Evolutionary conservation across 805 yeast genomes (phyloP).

Genomic region (Kurtzmaniella cleridarum): DNA sequence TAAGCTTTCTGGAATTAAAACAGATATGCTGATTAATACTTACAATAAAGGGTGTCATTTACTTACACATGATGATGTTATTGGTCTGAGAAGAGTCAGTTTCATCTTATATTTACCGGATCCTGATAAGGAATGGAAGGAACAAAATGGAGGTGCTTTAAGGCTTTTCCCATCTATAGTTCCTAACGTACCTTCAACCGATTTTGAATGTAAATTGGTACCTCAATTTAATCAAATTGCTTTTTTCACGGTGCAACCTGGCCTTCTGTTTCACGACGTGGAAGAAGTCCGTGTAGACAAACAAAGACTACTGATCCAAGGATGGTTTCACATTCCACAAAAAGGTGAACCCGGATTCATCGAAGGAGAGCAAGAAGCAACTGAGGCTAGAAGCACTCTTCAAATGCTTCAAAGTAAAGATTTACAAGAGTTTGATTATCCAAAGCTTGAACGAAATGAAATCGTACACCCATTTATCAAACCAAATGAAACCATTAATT

Average conservation of each 20-base stretch:
- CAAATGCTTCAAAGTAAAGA: conserved; percentile 75
- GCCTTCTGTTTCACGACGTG: conserved; percentile 94
- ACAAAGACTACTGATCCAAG: conserved; percentile 89
- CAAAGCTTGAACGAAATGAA: conserved; percentile 50
- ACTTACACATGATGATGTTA: conserved; percentile 94
- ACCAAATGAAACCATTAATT: no score
- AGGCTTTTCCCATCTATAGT: conserved; percentile 80
- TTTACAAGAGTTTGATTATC: conserved; percentile 75
- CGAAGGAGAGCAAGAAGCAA: conserved; percentile 75
- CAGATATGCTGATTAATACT: conserved; percentile 89
- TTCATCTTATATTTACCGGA: conserved; percentile 91
- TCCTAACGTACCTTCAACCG: conserved; percentile 86
- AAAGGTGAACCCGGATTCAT: conserved; percentile 81
- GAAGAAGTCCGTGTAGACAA: conserved; percentile 93
- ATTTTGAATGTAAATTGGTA: conserved; percentile 59
- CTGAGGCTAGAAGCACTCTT: conserved; percentile 70
- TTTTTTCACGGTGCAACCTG: conserved; percentile 93
- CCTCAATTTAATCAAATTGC: conserved; percentile 97
- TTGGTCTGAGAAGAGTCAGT: conserved; percentile 89
- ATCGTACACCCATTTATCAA: conserved; percentile 18
- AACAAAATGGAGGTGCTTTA: conserved; percentile 89
- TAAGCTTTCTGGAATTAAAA: conserved; percentile 80
- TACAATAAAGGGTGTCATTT: conserved; percentile 92
- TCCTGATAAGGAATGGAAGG: conserved; percentile 84
- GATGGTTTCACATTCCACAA: conserved; percentile 99